These are phyloP conservation scores for Akebia trifoliata DNA, from an alignment of 164 flowering plant species.

Conservation along the genomic window DNA sequence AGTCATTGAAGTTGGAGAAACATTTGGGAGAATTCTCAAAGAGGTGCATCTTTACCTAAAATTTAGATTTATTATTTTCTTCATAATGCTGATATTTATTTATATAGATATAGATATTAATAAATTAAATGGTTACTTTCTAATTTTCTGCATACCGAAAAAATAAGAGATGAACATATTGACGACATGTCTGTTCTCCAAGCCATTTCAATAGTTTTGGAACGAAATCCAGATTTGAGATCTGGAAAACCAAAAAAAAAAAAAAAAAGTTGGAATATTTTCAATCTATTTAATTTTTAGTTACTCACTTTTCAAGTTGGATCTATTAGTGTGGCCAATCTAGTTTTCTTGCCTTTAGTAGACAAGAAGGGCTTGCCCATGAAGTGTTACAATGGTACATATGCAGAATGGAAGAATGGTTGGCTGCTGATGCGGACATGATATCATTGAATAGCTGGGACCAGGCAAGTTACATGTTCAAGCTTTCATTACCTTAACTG, in stretches of 20 bases:
- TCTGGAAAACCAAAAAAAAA: too few species aligned
- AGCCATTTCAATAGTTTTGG: conserved; percentile 70
- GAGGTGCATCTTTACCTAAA: conserved; percentile 40
- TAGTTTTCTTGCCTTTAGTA: conserved; percentile 16
- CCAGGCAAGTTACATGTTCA: conserved; percentile 45
- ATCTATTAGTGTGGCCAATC: neutral
- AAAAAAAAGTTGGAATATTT: neutral
- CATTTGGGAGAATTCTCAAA: conserved; percentile 60
- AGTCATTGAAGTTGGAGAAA: conserved; percentile 69
- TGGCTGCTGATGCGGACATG: conserved; percentile 90
- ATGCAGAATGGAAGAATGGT: conserved; percentile 98
- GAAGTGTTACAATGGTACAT: conserved; percentile 87
- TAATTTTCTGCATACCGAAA: conserved; percentile 51
- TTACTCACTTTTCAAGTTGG: neutral
- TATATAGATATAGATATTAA: neutral
- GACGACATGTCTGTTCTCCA: conserved; percentile 72
- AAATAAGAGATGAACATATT: conserved; percentile 65
- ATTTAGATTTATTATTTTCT: neutral
- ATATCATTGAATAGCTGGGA: conserved; percentile 88
- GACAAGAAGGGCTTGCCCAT: conserved; percentile 73
- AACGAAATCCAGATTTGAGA: conserved; percentile 69
- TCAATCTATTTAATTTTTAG: neutral
- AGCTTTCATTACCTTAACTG: neutral
- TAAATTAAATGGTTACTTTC: conserved; percentile 5
- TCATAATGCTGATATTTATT: neutral